Evolutionary conservation across 257 asterid genomes (phyloP).

Genomic region (Solanum chilense): DNA sequence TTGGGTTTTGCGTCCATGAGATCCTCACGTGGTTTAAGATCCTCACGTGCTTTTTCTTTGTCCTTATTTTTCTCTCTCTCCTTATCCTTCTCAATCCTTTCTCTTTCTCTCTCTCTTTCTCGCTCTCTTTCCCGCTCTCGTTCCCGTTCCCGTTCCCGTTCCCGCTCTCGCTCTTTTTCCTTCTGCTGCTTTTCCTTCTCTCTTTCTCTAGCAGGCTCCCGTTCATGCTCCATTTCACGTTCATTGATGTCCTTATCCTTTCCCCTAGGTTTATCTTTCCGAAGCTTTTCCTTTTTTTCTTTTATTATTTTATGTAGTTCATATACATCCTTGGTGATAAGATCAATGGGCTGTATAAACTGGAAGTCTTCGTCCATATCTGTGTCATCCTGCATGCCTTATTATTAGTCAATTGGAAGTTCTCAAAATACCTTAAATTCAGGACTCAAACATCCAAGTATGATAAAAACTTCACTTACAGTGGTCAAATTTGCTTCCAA

Average conservation of each 20-base stretch:
- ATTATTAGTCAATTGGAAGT: conserved; percentile 13
- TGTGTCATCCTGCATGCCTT: conserved; percentile 58
- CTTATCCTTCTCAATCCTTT: conserved; percentile 46
- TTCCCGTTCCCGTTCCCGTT: background rate
- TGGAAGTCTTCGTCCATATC: conserved; percentile 79
- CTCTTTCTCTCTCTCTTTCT: conserved; percentile 29
- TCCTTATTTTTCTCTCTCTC: conserved; percentile 51
- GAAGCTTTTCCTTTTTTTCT: conserved; percentile 60
- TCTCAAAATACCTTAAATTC: background rate
- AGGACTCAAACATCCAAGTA: background rate
- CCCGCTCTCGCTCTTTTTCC: conserved; percentile 31
- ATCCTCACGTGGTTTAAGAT: conserved; percentile 48
- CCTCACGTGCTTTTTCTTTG: conserved; percentile 63
- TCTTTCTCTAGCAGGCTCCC: conserved; percentile 30
- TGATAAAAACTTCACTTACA: conserved; percentile 27
- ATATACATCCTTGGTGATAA: conserved; percentile 70
- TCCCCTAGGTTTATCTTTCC: conserved; percentile 47
- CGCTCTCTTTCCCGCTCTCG: conserved; percentile 28
- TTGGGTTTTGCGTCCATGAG: conserved; percentile 24
- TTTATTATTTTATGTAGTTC: conserved; percentile 73
- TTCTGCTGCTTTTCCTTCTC: conserved; percentile 58
- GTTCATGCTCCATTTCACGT: conserved; percentile 47
- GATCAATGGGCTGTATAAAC: conserved; percentile 79
- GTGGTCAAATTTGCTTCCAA: conserved; percentile 72
- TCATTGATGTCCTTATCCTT: conserved; percentile 56